Conservation (phyloP, 345 rosid genomes). For the Kandelia obovata region DNA sequence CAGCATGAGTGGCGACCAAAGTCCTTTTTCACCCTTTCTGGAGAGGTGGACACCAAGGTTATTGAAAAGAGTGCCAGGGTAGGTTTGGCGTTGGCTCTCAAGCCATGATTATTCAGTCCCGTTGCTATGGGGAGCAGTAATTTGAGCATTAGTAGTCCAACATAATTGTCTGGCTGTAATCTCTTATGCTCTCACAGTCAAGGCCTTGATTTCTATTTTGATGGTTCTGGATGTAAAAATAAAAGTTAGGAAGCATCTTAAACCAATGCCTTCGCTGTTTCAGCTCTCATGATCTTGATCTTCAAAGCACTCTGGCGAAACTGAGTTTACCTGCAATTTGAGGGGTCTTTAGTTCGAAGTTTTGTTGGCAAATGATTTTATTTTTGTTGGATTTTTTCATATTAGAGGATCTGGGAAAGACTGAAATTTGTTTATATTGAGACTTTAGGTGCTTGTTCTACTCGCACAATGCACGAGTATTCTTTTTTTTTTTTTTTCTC, state of each 20-base stretch:
- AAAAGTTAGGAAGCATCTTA: slow-evolving; percentile 22
- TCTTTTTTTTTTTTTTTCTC: too few species aligned
- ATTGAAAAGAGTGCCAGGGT: slow-evolving; percentile 80
- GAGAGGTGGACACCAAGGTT: slow-evolving; percentile 86
- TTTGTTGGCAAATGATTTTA: not conserved
- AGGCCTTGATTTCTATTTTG: slow-evolving; percentile 16
- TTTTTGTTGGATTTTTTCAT: too few species aligned
- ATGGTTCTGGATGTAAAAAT: slow-evolving; percentile 33
- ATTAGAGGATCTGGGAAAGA: too few species aligned
- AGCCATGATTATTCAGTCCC: slow-evolving; percentile 40
- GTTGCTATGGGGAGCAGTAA: not conserved
- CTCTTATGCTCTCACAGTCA: slow-evolving; percentile 13
- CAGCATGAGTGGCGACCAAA: slow-evolving; percentile 94
- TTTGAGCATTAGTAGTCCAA: slow-evolving; percentile 13
- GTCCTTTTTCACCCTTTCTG: slow-evolving; percentile 69
- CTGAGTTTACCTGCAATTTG: slow-evolving; percentile 10
- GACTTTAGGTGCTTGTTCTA: too few species aligned
- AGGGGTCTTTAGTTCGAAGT: slow-evolving; percentile 5
- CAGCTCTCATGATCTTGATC: slow-evolving; percentile 8
- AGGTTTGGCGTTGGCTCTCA: slow-evolving; percentile 81
- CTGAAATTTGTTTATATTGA: too few species aligned
- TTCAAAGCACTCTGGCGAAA: slow-evolving; percentile 8
- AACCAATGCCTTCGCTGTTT: slow-evolving; percentile 15
- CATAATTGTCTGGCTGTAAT: slow-evolving; percentile 14
- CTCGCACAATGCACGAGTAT: too few species aligned